Conservation (phyloP, 2,329 filamentous ascomycete species). For the Penicillium thymicola region DNA sequence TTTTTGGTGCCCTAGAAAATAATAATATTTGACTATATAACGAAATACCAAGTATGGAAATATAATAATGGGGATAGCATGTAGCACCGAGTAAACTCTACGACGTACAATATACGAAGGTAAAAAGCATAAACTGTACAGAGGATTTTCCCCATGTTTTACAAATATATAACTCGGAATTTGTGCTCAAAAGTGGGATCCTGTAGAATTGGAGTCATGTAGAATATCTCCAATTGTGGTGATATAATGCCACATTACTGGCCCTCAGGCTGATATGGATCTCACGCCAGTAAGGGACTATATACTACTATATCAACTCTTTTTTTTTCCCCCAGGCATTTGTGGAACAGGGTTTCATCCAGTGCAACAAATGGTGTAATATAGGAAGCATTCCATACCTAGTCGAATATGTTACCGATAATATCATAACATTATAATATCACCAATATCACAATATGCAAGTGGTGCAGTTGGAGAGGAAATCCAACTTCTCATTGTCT, state of each 20-base stretch:
- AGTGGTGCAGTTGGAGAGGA: background rate
- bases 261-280: background rate
- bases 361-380: background rate
- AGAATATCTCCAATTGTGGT: background rate
- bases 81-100: background rate
- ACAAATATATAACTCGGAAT: background rate
- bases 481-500: background rate
- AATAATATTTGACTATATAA: background rate
- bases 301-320: background rate
- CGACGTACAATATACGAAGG: background rate
- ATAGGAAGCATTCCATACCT: background rate
- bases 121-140: background rate
- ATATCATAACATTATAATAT: background rate
- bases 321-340: background rate
- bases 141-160: background rate
- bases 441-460: background rate
- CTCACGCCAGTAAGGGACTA: background rate
- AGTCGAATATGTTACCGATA: background rate
- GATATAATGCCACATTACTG: background rate
- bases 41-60: background rate
- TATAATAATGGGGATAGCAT: background rate
- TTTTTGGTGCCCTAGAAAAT: background rate
- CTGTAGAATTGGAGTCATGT: background rate
- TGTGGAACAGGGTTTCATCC: background rate
- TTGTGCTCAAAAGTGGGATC: background rate